Percentiles rank a stretch among this genome's conserved stretches.
phyloP scores from a whole-genome alignment of 2,329 filamentous ascomycete species.

The Colletotrichum graminicola region DNA sequence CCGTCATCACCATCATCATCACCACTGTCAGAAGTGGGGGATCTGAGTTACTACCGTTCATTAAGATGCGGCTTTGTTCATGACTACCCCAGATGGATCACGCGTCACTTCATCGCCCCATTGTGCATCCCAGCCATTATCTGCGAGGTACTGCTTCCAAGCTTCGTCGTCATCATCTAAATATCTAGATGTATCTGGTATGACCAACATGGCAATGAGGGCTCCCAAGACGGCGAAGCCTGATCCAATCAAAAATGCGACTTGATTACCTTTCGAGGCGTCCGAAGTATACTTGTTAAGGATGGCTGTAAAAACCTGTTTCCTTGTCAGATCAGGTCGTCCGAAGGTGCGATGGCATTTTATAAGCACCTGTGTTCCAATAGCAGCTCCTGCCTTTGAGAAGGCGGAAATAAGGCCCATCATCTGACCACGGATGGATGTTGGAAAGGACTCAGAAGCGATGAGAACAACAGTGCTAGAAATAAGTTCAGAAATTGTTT shows the following conservation, averaged over 20 bases:
- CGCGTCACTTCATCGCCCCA: constrained; percentile 48
- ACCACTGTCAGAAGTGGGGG: too few relatives aligned
- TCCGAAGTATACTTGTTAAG: constrained; percentile 56
- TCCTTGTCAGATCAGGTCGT: neutral
- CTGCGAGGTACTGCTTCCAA: constrained; percentile 48
- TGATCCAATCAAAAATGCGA: constrained; percentile 63
- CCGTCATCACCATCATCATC: too few relatives aligned
- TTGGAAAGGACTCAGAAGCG: constrained; percentile 63
- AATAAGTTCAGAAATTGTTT: neutral
- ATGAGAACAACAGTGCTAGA: constrained; percentile 54
- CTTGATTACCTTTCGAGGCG: constrained; percentile 59
- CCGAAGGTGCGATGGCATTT: neutral
- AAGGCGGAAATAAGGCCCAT: constrained; percentile 61
- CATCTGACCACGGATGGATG: constrained; percentile 62
- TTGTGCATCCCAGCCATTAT: constrained; percentile 47
- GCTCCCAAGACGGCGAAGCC: constrained; percentile 62
- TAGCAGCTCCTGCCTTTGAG: constrained; percentile 63
- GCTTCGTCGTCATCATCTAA: constrained; percentile 49
- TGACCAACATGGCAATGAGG: constrained; percentile 58
- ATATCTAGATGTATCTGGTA: constrained; percentile 52
- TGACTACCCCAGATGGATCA: constrained; percentile 43
- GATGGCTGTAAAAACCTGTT: constrained; percentile 61
- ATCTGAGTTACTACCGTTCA: rapidly evolving
- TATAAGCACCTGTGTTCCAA: constrained; percentile 56
- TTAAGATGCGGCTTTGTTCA: constrained; percentile 30